Base-by-base conservation (phyloP, 225 moss, liverwort and hornwort genomes). In the Thuidium tamariscinum region DNA sequence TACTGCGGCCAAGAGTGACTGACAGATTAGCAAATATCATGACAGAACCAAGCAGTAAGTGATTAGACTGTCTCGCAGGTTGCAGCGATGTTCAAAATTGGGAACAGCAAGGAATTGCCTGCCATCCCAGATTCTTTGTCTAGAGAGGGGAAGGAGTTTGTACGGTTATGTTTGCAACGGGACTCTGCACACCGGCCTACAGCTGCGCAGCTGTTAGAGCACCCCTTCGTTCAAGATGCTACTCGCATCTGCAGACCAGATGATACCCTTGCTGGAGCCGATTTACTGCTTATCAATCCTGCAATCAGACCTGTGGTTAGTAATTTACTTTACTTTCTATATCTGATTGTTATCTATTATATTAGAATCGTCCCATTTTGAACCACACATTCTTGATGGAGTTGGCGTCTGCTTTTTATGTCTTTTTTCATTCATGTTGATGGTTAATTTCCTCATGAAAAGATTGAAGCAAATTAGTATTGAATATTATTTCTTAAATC, bases 11-110 rank as follows among this genome's bases (percentile, higher is more conserved):
- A 66, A 29, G 41, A 51, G 60, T 42, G 67, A 61, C 69, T 81
- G 65, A 51, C 77, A 54, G 70, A 71, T 64, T 52, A 69, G 39
- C 36, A 19, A 34, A 39, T n/a, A 85, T 34, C 49, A 17, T 74
- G 62, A 84, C 61, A 83, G 62, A 74, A 85, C 73, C 74, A 85
- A 82, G 87, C 44, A 74, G 55, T 86, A 83, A 87, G 39, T 41
- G 59, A 83, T 83, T 12, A 71, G 81, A 72, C 39, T 83, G 86
- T 84, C 49, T 86, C 62, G 54, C 92, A 97, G 97, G 94, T 97
- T 87, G 97, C 97, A 73, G 97, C 97, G 16, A 97, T 97, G 97
- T 97, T 97, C 90, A 97, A 97, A 88, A 97, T 97, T 90, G 96
- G 97, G 79, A 97, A 97, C 85, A 97, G 97, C 87, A 97, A 96